phyloP scores from a whole-genome alignment of 2,329 filamentous ascomycete genomes.

The Cercospora beticola region DNA sequence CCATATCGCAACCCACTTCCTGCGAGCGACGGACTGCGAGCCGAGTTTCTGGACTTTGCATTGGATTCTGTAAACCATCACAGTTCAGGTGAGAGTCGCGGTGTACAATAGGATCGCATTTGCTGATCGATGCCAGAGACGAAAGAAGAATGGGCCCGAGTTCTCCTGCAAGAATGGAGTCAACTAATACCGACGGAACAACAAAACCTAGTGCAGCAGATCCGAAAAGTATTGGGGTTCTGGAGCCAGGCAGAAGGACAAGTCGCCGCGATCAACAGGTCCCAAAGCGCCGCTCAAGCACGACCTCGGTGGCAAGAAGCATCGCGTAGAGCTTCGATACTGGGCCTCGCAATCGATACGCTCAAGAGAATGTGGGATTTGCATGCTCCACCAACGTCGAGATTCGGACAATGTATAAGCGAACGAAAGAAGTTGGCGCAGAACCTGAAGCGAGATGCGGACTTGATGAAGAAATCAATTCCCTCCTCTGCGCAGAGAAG shows the following conservation, averaged over 20 bases:
- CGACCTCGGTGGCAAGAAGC: neutral
- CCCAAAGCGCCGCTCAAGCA: neutral
- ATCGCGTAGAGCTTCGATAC: neutral
- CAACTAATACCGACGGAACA: neutral
- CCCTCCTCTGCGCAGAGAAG: neutral
- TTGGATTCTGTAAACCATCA: neutral
- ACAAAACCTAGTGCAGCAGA: neutral
- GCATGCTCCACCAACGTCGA: neutral
- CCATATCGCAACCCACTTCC: neutral
- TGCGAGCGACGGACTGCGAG: neutral
- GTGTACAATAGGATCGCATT: neutral
- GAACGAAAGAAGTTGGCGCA: neutral
- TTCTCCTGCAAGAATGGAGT: neutral
- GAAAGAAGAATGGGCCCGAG: neutral
- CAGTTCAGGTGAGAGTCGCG: neutral
- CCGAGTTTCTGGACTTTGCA: neutral
- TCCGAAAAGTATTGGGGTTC: neutral
- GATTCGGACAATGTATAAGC: neutral
- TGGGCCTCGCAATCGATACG: neutral
- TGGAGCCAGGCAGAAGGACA: neutral
- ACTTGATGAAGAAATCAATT: neutral
- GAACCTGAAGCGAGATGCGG: neutral
- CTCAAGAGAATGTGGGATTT: neutral
- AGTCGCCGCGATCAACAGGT: neutral
- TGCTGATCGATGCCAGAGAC: neutral